phyloP scores from a whole-genome alignment of 2,329 filamentous ascomycete species.

The Claviceps citrina region DNA sequence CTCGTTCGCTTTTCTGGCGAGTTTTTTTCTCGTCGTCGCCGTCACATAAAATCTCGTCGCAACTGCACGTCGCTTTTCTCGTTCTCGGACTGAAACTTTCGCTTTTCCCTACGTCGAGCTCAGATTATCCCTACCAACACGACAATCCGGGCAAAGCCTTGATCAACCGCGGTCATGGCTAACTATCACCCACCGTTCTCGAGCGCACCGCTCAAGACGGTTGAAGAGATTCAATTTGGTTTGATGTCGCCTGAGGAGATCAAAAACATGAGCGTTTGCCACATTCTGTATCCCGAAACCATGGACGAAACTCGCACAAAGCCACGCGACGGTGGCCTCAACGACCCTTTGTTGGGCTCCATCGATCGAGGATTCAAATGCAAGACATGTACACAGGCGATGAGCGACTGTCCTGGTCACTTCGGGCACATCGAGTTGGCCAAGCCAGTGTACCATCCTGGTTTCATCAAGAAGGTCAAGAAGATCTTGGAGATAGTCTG shows the following conservation, averaged over 20 bases:
- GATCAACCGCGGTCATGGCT: slow-evolving; percentile 52
- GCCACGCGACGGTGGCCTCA: slow-evolving; percentile 80
- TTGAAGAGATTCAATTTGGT: slow-evolving; percentile 98
- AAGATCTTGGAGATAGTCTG: slow-evolving; percentile 98
- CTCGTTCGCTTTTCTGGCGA: slow-evolving; percentile 10
- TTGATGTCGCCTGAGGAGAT: slow-evolving; percentile 96
- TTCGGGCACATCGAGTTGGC: slow-evolving; percentile 98
- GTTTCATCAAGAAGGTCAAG: slow-evolving; percentile 98
- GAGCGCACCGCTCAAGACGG: slow-evolving; percentile 88
- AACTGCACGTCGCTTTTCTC: slow-evolving; percentile 9
- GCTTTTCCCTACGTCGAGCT: slow-evolving; percentile 6
- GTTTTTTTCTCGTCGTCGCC: slow-evolving; percentile 6
- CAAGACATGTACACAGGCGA: slow-evolving; percentile 88
- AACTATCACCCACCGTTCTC: slow-evolving; percentile 84
- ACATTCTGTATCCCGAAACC: slow-evolving; percentile 96
- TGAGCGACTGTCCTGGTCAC: slow-evolving; percentile 91
- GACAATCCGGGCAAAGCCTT: not conserved
- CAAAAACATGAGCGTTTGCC: slow-evolving; percentile 94
- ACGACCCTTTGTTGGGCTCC: slow-evolving; percentile 88
- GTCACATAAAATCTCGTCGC: not conserved
- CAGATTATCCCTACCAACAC: slow-evolving; percentile 4
- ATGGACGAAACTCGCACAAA: slow-evolving; percentile 93
- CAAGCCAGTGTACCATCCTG: slow-evolving; percentile 84
- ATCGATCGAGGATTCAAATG: slow-evolving; percentile 94
- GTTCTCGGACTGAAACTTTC: not conserved